Conservation (phyloP, 257 asterid genomes). For the Mentha longifolia region DNA sequence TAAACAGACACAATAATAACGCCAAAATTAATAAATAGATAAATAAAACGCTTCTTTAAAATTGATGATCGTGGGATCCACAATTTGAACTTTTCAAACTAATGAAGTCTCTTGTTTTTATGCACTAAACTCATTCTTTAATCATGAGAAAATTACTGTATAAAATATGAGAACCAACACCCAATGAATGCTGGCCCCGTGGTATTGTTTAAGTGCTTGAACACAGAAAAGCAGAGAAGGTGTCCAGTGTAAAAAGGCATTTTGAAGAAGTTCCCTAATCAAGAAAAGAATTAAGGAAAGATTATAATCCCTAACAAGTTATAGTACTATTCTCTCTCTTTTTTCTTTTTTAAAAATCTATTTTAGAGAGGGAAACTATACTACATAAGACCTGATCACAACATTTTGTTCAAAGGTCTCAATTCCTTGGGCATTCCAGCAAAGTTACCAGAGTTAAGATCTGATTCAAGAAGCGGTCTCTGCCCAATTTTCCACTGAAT, state of each 20-base stretch:
- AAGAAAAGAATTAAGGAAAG: not conserved
- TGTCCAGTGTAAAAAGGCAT: not conserved
- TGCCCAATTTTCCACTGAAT: constrained; percentile 75
- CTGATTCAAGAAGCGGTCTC: constrained; percentile 78
- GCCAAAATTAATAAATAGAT: too few species aligned
- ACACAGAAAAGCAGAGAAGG: too few species aligned
- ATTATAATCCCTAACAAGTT: not conserved
- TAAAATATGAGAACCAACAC: not conserved
- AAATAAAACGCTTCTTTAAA: too few species aligned
- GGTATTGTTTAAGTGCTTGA: too few species aligned
- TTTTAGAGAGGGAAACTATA: not conserved
- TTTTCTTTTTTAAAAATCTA: too few species aligned
- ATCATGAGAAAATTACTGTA: too few species aligned
- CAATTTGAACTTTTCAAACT: too few species aligned
- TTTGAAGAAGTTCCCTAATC: not conserved
- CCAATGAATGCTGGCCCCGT: not conserved
- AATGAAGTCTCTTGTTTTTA: too few species aligned
- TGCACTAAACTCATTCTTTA: too few species aligned
- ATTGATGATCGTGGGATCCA: too few species aligned
- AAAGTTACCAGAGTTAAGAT: constrained; percentile 75
- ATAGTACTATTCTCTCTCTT: not conserved
- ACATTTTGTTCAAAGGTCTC: constrained; percentile 70
- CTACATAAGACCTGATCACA: constrained; percentile 44
- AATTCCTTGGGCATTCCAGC: constrained; percentile 78
- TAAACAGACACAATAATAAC: too few species aligned